Evolutionary conservation across 495 filamentous ascomycete genomes (phyloP), one percentile per base, ranked within the genome.

Genomic region (Trichoderma virens): DNA sequence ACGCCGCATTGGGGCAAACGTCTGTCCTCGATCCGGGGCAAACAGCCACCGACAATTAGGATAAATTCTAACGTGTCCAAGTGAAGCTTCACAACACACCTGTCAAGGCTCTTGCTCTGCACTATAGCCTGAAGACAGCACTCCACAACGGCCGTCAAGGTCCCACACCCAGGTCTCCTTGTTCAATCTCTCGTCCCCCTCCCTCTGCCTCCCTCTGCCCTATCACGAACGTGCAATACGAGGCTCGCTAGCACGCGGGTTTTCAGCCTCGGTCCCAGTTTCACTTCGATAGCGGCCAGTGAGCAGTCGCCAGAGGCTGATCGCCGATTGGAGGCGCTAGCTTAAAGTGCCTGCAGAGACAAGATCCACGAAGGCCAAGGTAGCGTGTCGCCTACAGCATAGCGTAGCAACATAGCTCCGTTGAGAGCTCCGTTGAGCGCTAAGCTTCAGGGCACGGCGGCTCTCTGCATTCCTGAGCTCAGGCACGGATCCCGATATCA

Each of bases 291-390:
- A 6, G n/a, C 16, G 18, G 43, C 43, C 43, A 47, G 43, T 47
- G 16, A 47, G 14, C 18, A 47, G 20, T 3, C 43, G 8, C 43
- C 43, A 8, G 32, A 35, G 5, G 16, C 16, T 56, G 51, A 56
- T 56, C 51, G 27, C 27, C 27, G 51, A 27, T 56, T 56, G 51
- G 51, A 30, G 51, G 11, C 51, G 51, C 51, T 56, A 56, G 51
- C 43, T 56, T 56, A 28, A 56, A 56, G 51, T 56, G 51, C 51
- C 51, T 56, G 51, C 51, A 56, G 23, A 27, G 25, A 27, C 51
- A n/a, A 56, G 51, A 56, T 56, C 51, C 51, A 56, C 51, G 51
- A 56, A 14, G 7, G 11, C 51, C 27, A 56, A 56, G 23, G 27
- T 28, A 56, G 45, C 45, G 45, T 25, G 45, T n/a, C n/a, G n/a